phyloP scores from a whole-genome alignment of 164 flowering plant genomes.

The Stephania yunnanensis region DNA sequence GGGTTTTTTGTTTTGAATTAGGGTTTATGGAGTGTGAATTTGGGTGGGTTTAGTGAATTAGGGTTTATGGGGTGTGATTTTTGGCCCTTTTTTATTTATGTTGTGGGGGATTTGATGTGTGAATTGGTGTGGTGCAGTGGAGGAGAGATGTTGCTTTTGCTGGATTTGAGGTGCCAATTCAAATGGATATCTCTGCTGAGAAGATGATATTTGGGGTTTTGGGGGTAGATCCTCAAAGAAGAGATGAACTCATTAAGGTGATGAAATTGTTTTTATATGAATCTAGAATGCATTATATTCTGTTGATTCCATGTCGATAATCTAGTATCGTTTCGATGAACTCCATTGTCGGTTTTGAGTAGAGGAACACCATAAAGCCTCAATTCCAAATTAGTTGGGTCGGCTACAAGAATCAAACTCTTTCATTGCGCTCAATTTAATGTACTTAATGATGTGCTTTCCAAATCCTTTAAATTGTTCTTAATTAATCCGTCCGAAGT shows the following conservation, averaged over 20 bases:
- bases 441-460: too few relatives aligned
- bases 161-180: conserved; percentile 92
- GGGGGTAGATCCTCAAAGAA: conserved; percentile 71
- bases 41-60: not conserved
- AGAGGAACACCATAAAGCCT: not conserved
- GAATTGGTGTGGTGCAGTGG: conserved; percentile 51
- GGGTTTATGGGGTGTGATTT: too few relatives aligned
- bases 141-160: conserved; percentile 96
- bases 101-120: not conserved
- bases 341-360: not conserved
- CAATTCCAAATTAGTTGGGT: too few relatives aligned
- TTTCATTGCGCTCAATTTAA: too few relatives aligned
- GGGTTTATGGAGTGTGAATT: not conserved
- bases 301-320: not conserved
- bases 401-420: too few relatives aligned
- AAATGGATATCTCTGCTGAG: conserved; percentile 94
- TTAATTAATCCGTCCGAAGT: not conserved
- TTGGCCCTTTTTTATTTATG: too few relatives aligned
- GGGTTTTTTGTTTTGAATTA: not conserved
- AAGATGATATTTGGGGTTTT: conserved; percentile 89
- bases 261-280: not conserved
- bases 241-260: conserved; percentile 83
- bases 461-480: not conserved
- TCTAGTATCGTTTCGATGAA: not conserved
- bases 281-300: not conserved